These are phyloP conservation scores for Dioscorea cayenensis DNA, from an alignment of 116 monocot genomes.

Conservation along the genomic window DNA sequence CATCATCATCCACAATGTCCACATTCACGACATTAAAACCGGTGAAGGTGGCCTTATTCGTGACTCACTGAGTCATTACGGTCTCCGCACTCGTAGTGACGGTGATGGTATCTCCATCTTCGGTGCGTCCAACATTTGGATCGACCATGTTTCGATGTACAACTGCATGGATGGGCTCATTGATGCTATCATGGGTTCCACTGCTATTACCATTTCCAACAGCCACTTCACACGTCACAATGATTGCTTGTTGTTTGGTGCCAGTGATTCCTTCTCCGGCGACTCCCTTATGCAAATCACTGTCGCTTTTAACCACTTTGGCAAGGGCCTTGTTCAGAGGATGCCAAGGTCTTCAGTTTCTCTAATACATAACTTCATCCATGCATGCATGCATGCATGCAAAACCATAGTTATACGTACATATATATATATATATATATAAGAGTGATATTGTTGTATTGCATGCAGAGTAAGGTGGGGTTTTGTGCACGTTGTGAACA, in stretches of 20 bases:
- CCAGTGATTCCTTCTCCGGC: constrained; percentile 22
- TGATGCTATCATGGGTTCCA: constrained; percentile 64
- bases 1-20: constrained; percentile 63
- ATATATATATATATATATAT: neutral
- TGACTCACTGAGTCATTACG: constrained; percentile 51
- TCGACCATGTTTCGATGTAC: constrained; percentile 80
- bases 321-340: constrained; percentile 60
- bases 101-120: constrained; percentile 77
- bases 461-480: constrained; percentile 52
- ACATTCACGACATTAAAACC: constrained; percentile 59
- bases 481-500: constrained; percentile 90
- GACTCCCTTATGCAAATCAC: constrained; percentile 76
- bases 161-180: constrained; percentile 71
- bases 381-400: neutral
- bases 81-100: constrained; percentile 49
- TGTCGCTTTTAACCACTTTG: constrained; percentile 88
- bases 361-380: no score
- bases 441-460: neutral
- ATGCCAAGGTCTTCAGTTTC: constrained; percentile 56
- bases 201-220: constrained; percentile 86
- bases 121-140: constrained; percentile 69
- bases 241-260: constrained; percentile 61
- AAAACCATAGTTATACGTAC: neutral
- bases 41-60: constrained; percentile 56
- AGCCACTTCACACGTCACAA: constrained; percentile 73